Percentiles rank a stretch among this genome's conserved stretches.
phyloP scores from a whole-genome alignment of 2,329 filamentous ascomycete species.

The Trichoderma breve region DNA sequence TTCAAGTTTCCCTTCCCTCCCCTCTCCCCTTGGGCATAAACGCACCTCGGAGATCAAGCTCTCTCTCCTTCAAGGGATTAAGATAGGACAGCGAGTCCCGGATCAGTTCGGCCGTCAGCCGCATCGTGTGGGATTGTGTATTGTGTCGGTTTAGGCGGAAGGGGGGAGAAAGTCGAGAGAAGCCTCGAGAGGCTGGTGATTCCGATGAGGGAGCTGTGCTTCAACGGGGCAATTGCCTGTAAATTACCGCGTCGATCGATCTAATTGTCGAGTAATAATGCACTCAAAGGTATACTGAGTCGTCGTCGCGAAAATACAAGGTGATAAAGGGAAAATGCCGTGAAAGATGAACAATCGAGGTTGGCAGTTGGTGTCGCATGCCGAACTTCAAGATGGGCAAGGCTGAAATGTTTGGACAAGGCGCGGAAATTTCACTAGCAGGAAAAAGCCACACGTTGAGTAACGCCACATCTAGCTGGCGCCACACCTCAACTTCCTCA shows the following conservation, averaged over 20 bases:
- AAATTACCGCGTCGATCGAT: background rate
- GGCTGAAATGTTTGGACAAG: constrained; percentile 33
- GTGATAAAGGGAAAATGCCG: background rate
- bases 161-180: background rate
- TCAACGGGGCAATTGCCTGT: background rate
- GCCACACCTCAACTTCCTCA: background rate
- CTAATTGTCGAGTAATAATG: background rate
- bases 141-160: background rate
- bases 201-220: background rate
- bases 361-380: constrained; percentile 7
- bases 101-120: constrained; percentile 94
- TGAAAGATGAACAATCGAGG: background rate
- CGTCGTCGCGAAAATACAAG: background rate
- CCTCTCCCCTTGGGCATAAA: constrained; percentile 39
- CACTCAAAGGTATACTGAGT: no score
- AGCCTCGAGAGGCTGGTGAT: background rate
- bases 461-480: constrained; percentile 4
- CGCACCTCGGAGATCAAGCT: constrained; percentile 99
- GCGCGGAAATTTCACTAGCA: constrained; percentile 33
- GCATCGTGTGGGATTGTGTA: constrained; percentile 61
- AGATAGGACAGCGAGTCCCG: constrained; percentile 94
- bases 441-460: constrained; percentile 20
- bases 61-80: constrained; percentile 97
- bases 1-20: constrained; percentile 45
- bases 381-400: constrained; percentile 21